Evolutionary conservation across 192 early-diverging fungal species (phyloP).

Genomic region (Tieghemiomyces parasiticus): DNA sequence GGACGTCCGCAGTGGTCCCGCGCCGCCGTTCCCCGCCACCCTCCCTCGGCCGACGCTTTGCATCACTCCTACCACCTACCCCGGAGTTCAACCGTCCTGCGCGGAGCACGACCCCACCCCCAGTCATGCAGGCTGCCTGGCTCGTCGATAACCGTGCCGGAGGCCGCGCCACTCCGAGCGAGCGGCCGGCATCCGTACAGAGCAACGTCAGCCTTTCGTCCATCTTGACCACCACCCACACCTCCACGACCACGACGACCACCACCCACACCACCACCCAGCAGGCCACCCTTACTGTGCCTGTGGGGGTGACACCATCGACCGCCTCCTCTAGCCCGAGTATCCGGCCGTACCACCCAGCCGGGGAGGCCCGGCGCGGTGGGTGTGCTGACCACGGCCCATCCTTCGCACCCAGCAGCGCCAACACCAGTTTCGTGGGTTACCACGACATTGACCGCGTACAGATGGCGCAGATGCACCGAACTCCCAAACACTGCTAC

Average conservation of each 20-base stretch:
- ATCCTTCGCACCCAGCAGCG: too few species aligned
- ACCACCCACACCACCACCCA: slow-evolving; percentile 1
- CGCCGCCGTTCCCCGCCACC: slow-evolving; percentile 6
- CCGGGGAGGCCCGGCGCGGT: too few species aligned
- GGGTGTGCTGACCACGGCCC: too few species aligned
- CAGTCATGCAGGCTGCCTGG: not conserved
- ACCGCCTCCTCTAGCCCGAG: too few species aligned
- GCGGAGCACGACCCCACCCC: slow-evolving; percentile 1
- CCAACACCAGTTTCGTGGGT: not conserved
- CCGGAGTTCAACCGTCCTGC: not conserved
- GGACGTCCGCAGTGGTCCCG: not conserved
- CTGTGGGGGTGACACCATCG: too few species aligned
- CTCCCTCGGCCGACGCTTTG: not conserved
- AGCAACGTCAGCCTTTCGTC: not conserved
- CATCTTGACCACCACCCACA: not conserved
- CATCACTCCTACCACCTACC: not conserved
- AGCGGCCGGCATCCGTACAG: not conserved
- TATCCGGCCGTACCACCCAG: too few species aligned
- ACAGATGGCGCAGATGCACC: slow-evolving; percentile 1
- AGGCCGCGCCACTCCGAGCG: not conserved
- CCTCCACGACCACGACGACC: not conserved
- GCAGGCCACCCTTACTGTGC: not conserved
- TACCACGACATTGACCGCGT: not conserved
- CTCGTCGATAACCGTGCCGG: not conserved
- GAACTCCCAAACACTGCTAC: not conserved